Conservation (phyloP, 495 filamentous ascomycete genomes). For the Penicillium lividum region DNA sequence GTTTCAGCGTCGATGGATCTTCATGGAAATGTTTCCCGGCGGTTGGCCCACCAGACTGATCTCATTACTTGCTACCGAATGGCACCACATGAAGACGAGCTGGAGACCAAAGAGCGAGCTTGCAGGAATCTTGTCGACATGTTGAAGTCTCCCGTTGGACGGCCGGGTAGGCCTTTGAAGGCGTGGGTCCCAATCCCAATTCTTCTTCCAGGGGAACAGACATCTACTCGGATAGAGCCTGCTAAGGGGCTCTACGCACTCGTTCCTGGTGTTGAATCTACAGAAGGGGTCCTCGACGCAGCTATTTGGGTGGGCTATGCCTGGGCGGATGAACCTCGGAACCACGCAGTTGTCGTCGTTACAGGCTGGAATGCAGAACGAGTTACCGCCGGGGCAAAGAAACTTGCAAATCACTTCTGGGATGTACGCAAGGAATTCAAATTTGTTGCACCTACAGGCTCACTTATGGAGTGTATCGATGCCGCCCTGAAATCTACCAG, state of each 20-base stretch:
- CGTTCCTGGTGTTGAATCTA: slow-evolving; percentile 45
- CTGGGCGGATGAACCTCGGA: slow-evolving; percentile 60
- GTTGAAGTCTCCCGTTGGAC: slow-evolving; percentile 17
- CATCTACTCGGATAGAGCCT: slow-evolving; percentile 57
- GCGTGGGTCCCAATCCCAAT: slow-evolving; percentile 58
- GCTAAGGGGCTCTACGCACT: slow-evolving; percentile 54
- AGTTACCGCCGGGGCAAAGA: slow-evolving; percentile 40
- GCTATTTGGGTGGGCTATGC: slow-evolving; percentile 62
- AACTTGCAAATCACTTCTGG: slow-evolving; percentile 54
- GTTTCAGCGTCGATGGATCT: slow-evolving; percentile 60
- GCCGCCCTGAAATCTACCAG: slow-evolving; percentile 41
- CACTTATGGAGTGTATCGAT: slow-evolving; percentile 51
- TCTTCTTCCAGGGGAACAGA: slow-evolving; percentile 58
- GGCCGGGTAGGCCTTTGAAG: slow-evolving; percentile 44
- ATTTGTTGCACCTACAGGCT: slow-evolving; percentile 57
- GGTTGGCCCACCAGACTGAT: slow-evolving; percentile 52
- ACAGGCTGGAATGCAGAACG: slow-evolving; percentile 51
- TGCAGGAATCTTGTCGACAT: slow-evolving; percentile 53
- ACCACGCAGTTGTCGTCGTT: slow-evolving; percentile 53
- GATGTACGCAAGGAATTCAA: slow-evolving; percentile 46
- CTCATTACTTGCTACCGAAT: slow-evolving; percentile 59
- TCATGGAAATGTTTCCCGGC: slow-evolving; percentile 57
- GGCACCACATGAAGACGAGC: slow-evolving; percentile 54
- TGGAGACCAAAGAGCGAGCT: slow-evolving; percentile 55
- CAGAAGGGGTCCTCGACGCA: slow-evolving; percentile 50